Base-by-base conservation (phyloP, 257 asterid species). In the Henckelia pumila region DNA sequence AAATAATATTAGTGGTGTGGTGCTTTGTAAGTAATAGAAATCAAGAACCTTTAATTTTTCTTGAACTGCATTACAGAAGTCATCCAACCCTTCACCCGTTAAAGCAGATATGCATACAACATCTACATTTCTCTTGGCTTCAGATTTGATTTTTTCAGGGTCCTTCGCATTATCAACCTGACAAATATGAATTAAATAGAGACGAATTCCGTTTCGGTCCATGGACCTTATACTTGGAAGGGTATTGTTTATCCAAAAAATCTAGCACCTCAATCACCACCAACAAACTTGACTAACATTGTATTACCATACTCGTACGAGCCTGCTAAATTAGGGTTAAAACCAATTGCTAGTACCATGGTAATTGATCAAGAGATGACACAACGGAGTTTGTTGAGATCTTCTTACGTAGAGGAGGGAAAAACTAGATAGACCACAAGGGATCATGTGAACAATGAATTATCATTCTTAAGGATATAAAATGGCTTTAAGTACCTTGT, bases 51-150 rank as follows among this genome's bases (percentile, higher is more conserved):
- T 93, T 49, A 93, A 81, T 76, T 83, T 86, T 63, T 81, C 92
- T 76, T 90, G 96, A 80, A 93, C 88, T 62, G 91, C 95, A 11
- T 77, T 69, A 78, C 96, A 86, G 86, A 93, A 93, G 47, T 90
- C 92, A 67, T 90, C 97, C 28, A 93, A 70, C 35, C 99, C 99
- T 80, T 93, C 97, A 64, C 99, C 97, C 40, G 93, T 86, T 67
- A 88, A 79, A 84, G 99, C 97, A 81, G 99, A 93, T 71, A 93
- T 64, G 79, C 97, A 90, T 26, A 90, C 74, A 30, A 80, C 86
- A 80, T 88, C 88, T n/a, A 73, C 78, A 59, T 78, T 82, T 58
- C 56, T 62, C 85, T 69, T 59, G 37, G 97, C 96, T 59, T 90
- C 91, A 58, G 82, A 77, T 74, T 76, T 86, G 47, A 88, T 52